These are phyloP conservation scores for Capronia epimyces DNA, from an alignment of 2,329 filamentous ascomycete genomes.

Conservation along the genomic window DNA sequence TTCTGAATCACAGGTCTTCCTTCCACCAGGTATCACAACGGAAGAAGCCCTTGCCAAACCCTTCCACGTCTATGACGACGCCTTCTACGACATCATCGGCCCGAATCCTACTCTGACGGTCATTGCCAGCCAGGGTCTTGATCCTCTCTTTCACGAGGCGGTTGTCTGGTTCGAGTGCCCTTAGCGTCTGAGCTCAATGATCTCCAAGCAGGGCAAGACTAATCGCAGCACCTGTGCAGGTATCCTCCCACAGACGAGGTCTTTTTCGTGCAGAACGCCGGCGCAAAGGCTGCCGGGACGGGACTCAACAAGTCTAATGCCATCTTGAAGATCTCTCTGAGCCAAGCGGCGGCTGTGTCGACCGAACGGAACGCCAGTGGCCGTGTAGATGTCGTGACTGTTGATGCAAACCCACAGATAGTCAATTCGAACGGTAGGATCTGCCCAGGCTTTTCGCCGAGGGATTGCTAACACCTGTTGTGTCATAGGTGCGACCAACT, in stretches of 20 bases:
- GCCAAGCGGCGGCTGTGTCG: slow-evolving; percentile 39
- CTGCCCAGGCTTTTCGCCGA: slow-evolving; percentile 14
- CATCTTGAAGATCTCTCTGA: slow-evolving; percentile 48
- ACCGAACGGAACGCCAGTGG: slow-evolving; percentile 37
- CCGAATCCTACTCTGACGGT: slow-evolving; percentile 47
- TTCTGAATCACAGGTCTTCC: slow-evolving; percentile 33
- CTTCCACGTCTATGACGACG: slow-evolving; percentile 48
- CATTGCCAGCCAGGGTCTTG: slow-evolving; percentile 41
- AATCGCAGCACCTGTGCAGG: slow-evolving; percentile 27
- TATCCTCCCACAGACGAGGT: slow-evolving; percentile 47
- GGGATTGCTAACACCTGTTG: neutral
- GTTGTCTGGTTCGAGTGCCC: slow-evolving; percentile 43
- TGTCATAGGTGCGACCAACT: slow-evolving; percentile 46
- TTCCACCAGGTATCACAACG: slow-evolving; percentile 43
- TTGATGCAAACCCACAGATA: slow-evolving; percentile 42
- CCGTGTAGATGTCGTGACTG: slow-evolving; percentile 40
- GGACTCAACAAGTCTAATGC: slow-evolving; percentile 49
- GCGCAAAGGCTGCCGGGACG: slow-evolving; percentile 45
- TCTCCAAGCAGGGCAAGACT: neutral
- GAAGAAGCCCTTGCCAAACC: slow-evolving; percentile 34
- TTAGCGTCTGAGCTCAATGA: neutral
- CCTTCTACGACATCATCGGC: slow-evolving; percentile 50
- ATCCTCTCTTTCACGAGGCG: slow-evolving; percentile 53
- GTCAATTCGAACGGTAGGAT: slow-evolving; percentile 45
- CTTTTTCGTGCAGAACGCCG: slow-evolving; percentile 53